A percentile compares a stretch with the other conserved stretches of the same genome.
These are phyloP conservation scores for Angophora floribunda DNA, from an alignment of 345 rosid genomes.

Conservation along the genomic window DNA sequence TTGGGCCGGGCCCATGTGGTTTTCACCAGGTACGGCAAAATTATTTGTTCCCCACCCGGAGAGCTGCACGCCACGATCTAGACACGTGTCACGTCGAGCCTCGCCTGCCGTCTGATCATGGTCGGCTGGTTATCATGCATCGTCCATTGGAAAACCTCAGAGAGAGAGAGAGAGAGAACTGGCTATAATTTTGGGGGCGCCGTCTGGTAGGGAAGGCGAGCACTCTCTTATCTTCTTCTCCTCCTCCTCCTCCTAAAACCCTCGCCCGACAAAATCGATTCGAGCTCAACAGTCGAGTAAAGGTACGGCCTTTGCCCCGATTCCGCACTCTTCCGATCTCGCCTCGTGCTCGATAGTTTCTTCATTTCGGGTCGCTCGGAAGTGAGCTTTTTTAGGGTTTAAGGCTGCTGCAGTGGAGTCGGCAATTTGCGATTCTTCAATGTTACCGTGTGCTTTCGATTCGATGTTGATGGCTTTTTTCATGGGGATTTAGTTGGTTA, in stretches of 20 bases:
- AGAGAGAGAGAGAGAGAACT: neutral
- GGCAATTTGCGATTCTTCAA: neutral
- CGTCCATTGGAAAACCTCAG: neutral
- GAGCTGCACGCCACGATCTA: neutral
- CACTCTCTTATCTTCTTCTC: neutral
- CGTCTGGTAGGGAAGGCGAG: neutral
- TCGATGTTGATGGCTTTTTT: neutral
- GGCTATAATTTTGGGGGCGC: neutral
- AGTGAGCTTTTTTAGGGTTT: neutral
- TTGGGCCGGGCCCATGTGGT: neutral
- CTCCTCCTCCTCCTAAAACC: neutral
- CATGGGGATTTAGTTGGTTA: neutral
- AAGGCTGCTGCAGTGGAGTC: neutral
- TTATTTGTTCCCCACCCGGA: neutral
- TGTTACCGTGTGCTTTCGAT: neutral
- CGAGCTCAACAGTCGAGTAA: neutral
- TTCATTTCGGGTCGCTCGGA: neutral
- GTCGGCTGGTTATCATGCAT: neutral
- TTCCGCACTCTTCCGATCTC: neutral
- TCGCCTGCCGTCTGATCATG: neutral
- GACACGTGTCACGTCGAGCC: neutral
- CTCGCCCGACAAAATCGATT: neutral
- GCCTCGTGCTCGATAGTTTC: neutral
- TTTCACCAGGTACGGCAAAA: neutral
- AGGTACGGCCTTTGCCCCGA: neutral